A percentile compares a stretch with the other conserved stretches of the same genome.
These are phyloP conservation scores for Camellia lanceoleosa DNA, from an alignment of 148 eudicot species.

Conservation along the genomic window DNA sequence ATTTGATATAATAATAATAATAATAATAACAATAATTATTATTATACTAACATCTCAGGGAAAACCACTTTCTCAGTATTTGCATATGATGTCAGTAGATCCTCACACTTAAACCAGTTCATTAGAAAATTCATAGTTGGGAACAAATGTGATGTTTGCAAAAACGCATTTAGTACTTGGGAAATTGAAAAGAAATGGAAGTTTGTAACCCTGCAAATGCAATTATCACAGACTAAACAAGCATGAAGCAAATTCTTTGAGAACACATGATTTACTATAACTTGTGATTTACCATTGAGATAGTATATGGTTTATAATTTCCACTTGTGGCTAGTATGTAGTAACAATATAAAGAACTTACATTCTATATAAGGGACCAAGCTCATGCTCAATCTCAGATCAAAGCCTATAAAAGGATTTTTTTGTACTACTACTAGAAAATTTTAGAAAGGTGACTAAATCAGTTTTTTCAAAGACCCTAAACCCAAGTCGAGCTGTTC, in stretches of 20 bases:
- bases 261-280: neutral
- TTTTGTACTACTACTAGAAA: neutral
- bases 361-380: neutral
- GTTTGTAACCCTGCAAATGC: neutral
- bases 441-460: neutral
- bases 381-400: neutral
- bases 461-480: neutral
- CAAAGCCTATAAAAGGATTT: neutral
- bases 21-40: no score
- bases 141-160: neutral
- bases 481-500: neutral
- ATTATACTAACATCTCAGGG: no score
- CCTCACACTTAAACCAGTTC: neutral
- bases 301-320: neutral
- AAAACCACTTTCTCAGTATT: neutral
- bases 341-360: neutral
- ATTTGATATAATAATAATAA: no score
- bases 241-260: neutral
- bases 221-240: neutral
- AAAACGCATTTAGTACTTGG: neutral
- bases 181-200: neutral
- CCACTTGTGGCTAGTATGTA: neutral
- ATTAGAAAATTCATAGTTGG: no score
- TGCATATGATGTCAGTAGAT: no score
- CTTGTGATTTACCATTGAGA: neutral